Evolutionary conservation across 208 protist genomes (phyloP), one percentile per base, ranked within the genome.

Genomic region (Angomonas deanei): DNA sequence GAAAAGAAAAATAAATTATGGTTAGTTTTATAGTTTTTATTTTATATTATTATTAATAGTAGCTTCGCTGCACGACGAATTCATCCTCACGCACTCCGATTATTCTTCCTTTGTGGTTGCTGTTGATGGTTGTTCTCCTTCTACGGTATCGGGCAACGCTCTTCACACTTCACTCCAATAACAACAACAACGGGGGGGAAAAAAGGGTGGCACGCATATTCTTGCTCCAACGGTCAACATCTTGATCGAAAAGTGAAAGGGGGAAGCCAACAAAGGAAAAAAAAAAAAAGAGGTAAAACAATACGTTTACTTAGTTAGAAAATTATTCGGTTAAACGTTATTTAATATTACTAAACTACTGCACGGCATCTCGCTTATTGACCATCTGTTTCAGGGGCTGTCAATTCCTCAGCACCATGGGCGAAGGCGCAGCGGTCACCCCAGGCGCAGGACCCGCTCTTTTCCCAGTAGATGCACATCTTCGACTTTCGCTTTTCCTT

Each of bases 391-490:
- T 59, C 47, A 23, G 71, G 60, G 10, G 54, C 66, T 26, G 73
- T 64, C 2, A 93, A 66, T 69, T 93, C 83, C 27, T 64, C 75
- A n/a, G 74, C 52, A 17, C 86, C 86, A 74, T 93, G 86, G 24
- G 86, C 86, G 62, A 93, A 93, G 19, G 86, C 86, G 62, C 86
- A 93, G 38, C 81, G 77, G 61, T 92, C 86, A 21, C 86, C 86
- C 80, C 80, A 92, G n/a, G 67, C 80, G 72, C 86, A 92, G 50
- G 66, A 70, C n/a, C 82, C 82, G 70, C 80, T 86, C 62, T 88
- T 87, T 61, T 92, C 79, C 78, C 80, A 92, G 73, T 89, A 88
- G 26, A 88, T 88, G 71, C 86, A 92, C 80, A 92, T 87, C 72
- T 92, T 92, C 2, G 82, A 88, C 76, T 92, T 92, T 57, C 70